A percentile compares a stretch with the other conserved stretches of the same genome.
Evolutionary conservation across 352 stramenopile species (phyloP).

Genomic region (Phytophthora pluvialis): DNA sequence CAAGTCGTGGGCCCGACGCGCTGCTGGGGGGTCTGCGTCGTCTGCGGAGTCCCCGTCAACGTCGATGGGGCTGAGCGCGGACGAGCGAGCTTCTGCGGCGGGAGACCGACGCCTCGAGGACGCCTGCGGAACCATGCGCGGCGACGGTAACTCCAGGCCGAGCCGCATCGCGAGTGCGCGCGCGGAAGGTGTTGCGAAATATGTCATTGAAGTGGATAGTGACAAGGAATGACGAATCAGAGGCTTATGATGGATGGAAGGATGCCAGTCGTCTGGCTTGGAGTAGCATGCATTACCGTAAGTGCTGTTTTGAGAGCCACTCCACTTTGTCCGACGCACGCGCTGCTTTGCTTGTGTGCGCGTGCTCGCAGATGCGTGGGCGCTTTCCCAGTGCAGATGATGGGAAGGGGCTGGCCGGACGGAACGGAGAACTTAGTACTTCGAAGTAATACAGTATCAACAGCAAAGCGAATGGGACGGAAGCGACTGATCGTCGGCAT

Average conservation of each 20-base stretch:
- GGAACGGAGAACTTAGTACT: not conserved
- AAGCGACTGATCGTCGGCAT: conserved; percentile 11
- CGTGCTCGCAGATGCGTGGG: not conserved
- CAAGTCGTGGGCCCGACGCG: not conserved
- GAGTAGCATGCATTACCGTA: too few species aligned
- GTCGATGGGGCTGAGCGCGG: conserved; percentile 34
- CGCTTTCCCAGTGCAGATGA: conserved; percentile 3
- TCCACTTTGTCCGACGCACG: conserved; percentile 16
- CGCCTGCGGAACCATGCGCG: conserved; percentile 9
- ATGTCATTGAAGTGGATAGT: conserved; percentile 29
- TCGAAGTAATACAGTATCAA: conserved; percentile 22
- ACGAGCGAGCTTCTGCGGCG: conserved; percentile 1
- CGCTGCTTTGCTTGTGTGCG: not conserved
- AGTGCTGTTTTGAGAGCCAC: too few species aligned
- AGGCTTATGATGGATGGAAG: conserved; percentile 8
- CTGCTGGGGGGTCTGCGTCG: conserved; percentile 16
- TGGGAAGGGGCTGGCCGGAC: conserved; percentile 14
- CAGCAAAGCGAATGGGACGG: conserved; percentile 1
- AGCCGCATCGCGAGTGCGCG: conserved; percentile 29
- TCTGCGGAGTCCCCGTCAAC: conserved; percentile 34
- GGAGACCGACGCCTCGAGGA: not conserved
- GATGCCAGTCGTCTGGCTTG: not conserved
- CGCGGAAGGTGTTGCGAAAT: not conserved
- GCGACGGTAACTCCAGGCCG: conserved; percentile 16
- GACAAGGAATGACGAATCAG: conserved; percentile 4